A percentile compares a stretch with the other conserved stretches of the same genome.
phyloP scores from a whole-genome alignment of 2,329 filamentous ascomycete genomes.

The Lecanoromycetidae sp. region DNA sequence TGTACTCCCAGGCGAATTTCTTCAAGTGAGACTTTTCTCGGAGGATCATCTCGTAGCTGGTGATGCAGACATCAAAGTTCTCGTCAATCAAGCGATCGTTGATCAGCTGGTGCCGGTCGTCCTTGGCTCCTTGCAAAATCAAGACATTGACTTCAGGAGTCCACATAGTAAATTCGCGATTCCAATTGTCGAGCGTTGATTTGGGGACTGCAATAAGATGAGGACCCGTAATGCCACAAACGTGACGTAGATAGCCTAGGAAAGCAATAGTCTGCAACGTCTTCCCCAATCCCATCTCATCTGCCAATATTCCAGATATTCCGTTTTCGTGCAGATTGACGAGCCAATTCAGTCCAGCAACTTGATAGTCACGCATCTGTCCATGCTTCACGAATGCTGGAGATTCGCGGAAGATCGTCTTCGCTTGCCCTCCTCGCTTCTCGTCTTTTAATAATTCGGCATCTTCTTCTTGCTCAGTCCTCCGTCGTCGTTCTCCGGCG shows the following conservation, averaged over 20 bases:
- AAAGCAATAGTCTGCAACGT: slow-evolving; percentile 96
- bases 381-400: slow-evolving; percentile 76
- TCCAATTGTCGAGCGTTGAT: slow-evolving; percentile 97
- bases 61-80: slow-evolving; percentile 95
- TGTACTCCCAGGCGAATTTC: slow-evolving; percentile 99
- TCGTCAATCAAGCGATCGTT: slow-evolving; percentile 84
- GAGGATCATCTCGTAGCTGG: slow-evolving; percentile 97
- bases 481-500: slow-evolving; percentile 61
- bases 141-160: slow-evolving; percentile 91
- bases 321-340: slow-evolving; percentile 97
- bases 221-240: slow-evolving; percentile 78
- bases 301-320: slow-evolving; percentile 93
- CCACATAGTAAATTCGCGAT: slow-evolving; percentile 85
- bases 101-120: slow-evolving; percentile 79
- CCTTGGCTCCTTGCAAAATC: slow-evolving; percentile 88
- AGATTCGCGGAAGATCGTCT: slow-evolving; percentile 87
- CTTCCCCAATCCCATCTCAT: slow-evolving; percentile 98
- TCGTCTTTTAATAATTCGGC: slow-evolving; percentile 79
- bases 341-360: slow-evolving; percentile 92
- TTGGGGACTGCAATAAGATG: slow-evolving; percentile 90
- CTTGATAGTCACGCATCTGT: slow-evolving; percentile 89
- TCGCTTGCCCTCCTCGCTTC: slow-evolving; percentile 71
- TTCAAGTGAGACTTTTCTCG: slow-evolving; percentile 88
- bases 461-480: slow-evolving; percentile 96
- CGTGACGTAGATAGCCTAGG: slow-evolving; percentile 82